Percentiles rank a stretch among this genome's conserved stretches.
Conservation (phyloP, 257 asterid genomes). For the Parsonsia alboflavescens region DNA sequence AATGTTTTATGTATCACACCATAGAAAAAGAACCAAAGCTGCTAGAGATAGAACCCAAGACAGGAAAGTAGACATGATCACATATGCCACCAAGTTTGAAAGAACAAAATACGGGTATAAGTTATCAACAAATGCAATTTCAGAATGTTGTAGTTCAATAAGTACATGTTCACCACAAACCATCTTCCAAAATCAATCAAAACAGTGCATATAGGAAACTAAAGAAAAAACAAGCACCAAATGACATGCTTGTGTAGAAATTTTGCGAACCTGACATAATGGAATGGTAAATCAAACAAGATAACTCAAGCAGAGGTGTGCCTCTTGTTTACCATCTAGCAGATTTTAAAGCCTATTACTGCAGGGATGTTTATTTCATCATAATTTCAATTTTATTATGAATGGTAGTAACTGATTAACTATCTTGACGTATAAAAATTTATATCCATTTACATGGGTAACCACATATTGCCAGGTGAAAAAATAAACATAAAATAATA, state of each 20-base stretch:
- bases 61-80: too few species aligned
- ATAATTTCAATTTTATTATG: not conserved
- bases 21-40: not conserved
- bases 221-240: not conserved
- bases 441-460: not conserved
- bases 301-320: not conserved
- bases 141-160: not conserved
- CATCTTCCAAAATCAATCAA: not conserved
- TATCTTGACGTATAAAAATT: not conserved
- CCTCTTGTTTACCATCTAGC: not conserved
- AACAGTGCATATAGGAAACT: not conserved
- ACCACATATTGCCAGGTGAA: not conserved
- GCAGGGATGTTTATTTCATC: not conserved
- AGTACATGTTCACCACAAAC: not conserved
- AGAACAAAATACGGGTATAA: not conserved
- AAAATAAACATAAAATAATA: not conserved
- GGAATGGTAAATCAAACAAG: not conserved
- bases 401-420: not conserved
- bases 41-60: too few species aligned
- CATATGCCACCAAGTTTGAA: too few species aligned
- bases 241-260: not conserved
- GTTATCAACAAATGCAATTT: not conserved
- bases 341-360: not conserved
- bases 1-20: not conserved
- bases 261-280: not conserved